These are phyloP conservation scores for Komagataea norvegica DNA, from an alignment of 1,139 yeast genomes.

Conservation along the genomic window DNA sequence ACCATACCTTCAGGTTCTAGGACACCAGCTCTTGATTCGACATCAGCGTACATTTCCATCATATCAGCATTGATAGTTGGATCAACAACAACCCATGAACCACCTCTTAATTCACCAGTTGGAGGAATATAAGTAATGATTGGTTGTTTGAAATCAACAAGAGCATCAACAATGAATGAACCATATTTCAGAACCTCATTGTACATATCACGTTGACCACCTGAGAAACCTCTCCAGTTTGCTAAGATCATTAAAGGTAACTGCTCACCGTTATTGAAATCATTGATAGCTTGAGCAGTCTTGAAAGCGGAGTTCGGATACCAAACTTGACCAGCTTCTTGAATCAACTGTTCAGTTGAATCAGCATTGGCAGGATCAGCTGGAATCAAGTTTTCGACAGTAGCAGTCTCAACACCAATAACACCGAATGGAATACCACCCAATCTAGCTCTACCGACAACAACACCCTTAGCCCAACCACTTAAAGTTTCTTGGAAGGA, in stretches of 20 bases:
- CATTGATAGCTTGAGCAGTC: constrained; percentile 97
- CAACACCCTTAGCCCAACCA: constrained; percentile 99
- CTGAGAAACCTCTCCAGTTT: constrained; percentile 99
- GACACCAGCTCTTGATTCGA: constrained; percentile 96
- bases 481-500: constrained; percentile 97
- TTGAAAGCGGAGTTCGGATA: constrained; percentile 98
- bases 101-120: constrained; percentile 97
- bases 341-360: constrained; percentile 80
- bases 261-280: constrained; percentile 96
- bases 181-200: constrained; percentile 97
- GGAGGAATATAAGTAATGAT: constrained; percentile 97
- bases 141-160: constrained; percentile 94
- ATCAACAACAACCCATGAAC: constrained; percentile 99
- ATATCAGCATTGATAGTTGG: constrained; percentile 94
- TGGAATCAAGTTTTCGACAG: constrained; percentile 83
- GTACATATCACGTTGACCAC: constrained; percentile 99
- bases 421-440: constrained; percentile 99
- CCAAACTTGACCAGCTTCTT: constrained; percentile 99
- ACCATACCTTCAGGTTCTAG: constrained; percentile 99
- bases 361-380: constrained; percentile 98
- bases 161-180: constrained; percentile 92
- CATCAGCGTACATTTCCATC: constrained; percentile 99
- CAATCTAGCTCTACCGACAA: constrained; percentile 95
- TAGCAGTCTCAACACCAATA: constrained; percentile 90
- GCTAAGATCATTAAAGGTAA: constrained; percentile 96